These are phyloP conservation scores for Zygoascus sp. DNA, from an alignment of 1,139 yeast species.

Conservation along the genomic window DNA sequence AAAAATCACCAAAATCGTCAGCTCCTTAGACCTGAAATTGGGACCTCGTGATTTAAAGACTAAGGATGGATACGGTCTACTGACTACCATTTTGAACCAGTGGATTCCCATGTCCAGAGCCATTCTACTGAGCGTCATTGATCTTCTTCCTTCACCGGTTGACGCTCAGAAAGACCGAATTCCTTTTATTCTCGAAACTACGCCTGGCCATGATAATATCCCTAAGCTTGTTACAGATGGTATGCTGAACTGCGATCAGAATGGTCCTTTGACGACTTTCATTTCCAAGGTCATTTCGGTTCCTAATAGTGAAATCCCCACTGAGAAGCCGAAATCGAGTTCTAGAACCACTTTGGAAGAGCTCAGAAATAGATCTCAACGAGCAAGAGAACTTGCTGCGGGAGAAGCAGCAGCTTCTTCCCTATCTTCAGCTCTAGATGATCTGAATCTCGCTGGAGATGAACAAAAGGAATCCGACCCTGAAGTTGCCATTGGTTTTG, in stretches of 20 bases:
- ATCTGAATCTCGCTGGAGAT: constrained; percentile 16
- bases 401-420: constrained; percentile 61
- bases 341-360: constrained; percentile 44
- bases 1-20: constrained; percentile 67
- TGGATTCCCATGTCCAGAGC: constrained; percentile 95
- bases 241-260: constrained; percentile 60
- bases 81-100: constrained; percentile 75
- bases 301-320: constrained; percentile 76
- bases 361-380: constrained; percentile 59
- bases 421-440: constrained; percentile 25
- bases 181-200: constrained; percentile 56
- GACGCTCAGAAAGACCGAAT: constrained; percentile 70
- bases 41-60: constrained; percentile 74
- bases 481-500: constrained; percentile 69
- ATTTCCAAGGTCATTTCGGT: constrained; percentile 86
- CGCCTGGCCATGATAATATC: constrained; percentile 50
- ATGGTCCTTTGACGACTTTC: constrained; percentile 69
- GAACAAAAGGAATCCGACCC: constrained; percentile 30
- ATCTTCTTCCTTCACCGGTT: constrained; percentile 77
- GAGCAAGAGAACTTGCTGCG: constrained; percentile 51
- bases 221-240: constrained; percentile 49
- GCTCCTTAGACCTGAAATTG: constrained; percentile 62
- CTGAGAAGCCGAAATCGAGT: constrained; percentile 35
- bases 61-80: constrained; percentile 62
- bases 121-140: constrained; percentile 76